Base-by-base conservation (phyloP, 495 filamentous ascomycete genomes). In the Evernia prunastri region DNA sequence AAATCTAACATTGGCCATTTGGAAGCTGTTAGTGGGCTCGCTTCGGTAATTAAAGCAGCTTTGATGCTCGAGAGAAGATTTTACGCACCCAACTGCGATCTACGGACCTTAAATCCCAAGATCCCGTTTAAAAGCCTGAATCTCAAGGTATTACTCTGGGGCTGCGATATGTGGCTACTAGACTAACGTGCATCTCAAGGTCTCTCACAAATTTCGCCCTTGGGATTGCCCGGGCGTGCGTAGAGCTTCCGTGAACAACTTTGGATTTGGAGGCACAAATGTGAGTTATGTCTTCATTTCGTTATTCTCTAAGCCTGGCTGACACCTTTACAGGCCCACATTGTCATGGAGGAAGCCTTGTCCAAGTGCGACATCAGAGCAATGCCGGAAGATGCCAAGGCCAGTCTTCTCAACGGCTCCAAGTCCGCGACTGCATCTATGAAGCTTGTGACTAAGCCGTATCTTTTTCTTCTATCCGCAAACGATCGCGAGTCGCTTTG, bases 201-300 rank as follows among this genome's bases (percentile, higher is more conserved):
- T 60, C 12, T 60, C 39, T 31, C 17, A 12, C 3, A 60, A 60
- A 20, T 33, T 33, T 11, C 10, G 11, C 9, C 58, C 58, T 4
- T 60, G 58, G 58, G 58, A 60, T 43, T 9, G 58, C 15, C 5
- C 13, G 9, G 25, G 39, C 15, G 25, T 43, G 1, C 79, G 78
- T 17, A 74, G 84, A 37, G 81, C 74, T 0, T 83, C 80, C 58
- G 79, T 88, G 20, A 86, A 86, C 68, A 81, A 79, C 4, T 87
- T 86, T 56, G 82, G 83, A 0, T 85, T 82, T 65, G 84, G 84
- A 31, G 83, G 84, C 58, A 75, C 80, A 20, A 86, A 87, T 66
- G 77, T 79, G 15, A 82, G n/a, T 58, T 79, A 72, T 18, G 81
- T 84, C 40, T n/a, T 82, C 10, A 36, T 37, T 13, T 40, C 13